Evolutionary conservation across 768 basidiomycete species (phyloP).

Genomic region (Brasilioporus rufonigricans): DNA sequence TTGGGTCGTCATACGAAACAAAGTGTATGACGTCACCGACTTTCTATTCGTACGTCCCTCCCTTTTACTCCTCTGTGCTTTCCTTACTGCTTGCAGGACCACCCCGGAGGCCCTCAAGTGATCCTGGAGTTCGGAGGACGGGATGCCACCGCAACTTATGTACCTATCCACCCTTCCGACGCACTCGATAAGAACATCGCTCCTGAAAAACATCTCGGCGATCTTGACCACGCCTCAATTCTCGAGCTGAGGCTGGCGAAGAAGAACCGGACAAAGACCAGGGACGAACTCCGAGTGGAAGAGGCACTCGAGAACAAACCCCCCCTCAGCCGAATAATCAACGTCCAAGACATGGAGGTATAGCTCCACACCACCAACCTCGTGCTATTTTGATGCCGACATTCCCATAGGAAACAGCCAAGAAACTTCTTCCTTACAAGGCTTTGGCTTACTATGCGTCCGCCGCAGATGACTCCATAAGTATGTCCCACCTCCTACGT

Average conservation of each 20-base stretch:
- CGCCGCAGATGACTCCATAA: constrained; percentile 80
- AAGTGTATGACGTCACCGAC: constrained; percentile 85
- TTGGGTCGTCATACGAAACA: constrained; percentile 79
- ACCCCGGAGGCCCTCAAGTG: constrained; percentile 79
- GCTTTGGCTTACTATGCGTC: constrained; percentile 85
- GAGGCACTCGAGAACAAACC: constrained; percentile 59
- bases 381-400: not conserved
- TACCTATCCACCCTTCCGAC: constrained; percentile 84
- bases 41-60: constrained; percentile 55
- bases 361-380: not conserved
- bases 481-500: constrained; percentile 42
- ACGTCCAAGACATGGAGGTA: constrained; percentile 82
- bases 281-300: constrained; percentile 69
- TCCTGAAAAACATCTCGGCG: constrained; percentile 69
- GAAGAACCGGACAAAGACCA: constrained; percentile 50
- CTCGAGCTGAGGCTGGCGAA: constrained; percentile 35
- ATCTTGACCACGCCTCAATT: constrained; percentile 49
- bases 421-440: constrained; percentile 65
- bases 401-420: constrained; percentile 60
- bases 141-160: constrained; percentile 76
- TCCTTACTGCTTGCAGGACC: constrained; percentile 44
- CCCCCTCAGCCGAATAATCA: constrained; percentile 67
- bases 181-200: constrained; percentile 72
- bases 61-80: no score
- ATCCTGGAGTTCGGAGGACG: constrained; percentile 83